These are phyloP conservation scores for Sphaerulina populicola DNA, from an alignment of 2,329 filamentous ascomycete genomes.

Conservation along the genomic window DNA sequence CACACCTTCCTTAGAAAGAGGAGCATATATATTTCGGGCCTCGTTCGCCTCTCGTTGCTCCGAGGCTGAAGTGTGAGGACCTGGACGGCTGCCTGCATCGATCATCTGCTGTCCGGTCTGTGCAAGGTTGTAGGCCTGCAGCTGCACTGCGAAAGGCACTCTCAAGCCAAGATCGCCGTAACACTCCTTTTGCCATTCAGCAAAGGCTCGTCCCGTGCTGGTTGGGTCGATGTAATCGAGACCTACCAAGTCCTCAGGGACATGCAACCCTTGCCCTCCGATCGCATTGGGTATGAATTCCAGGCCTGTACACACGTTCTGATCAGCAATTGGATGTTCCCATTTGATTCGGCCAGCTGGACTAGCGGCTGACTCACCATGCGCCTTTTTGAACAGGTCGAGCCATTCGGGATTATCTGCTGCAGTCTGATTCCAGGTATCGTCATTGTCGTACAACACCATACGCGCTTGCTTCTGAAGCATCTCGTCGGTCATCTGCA, in stretches of 20 bases:
- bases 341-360: background rate
- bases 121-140: conserved; percentile 26
- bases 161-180: conserved; percentile 33
- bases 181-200: conserved; percentile 19
- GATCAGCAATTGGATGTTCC: background rate
- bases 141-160: conserved; percentile 30
- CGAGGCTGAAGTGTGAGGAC: conserved; percentile 14
- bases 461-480: conserved; percentile 42
- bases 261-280: conserved; percentile 27
- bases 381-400: conserved; percentile 43
- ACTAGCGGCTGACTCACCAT: conserved; percentile 26
- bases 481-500: conserved; percentile 43
- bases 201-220: background rate
- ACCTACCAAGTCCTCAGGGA: conserved; percentile 30
- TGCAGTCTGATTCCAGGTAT: conserved; percentile 40
- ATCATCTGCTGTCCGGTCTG: conserved; percentile 13
- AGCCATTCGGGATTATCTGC: conserved; percentile 42
- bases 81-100: conserved; percentile 13
- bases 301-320: conserved; percentile 18
- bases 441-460: conserved; percentile 43
- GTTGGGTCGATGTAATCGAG: background rate
- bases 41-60: conserved; percentile 13
- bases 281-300: conserved; percentile 30
- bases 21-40: conserved; percentile 16
- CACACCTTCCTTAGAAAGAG: conserved; percentile 21